Conservation (phyloP, 1,284 basidiomycete genomes). For the Ceratobasidium sp. region DNA sequence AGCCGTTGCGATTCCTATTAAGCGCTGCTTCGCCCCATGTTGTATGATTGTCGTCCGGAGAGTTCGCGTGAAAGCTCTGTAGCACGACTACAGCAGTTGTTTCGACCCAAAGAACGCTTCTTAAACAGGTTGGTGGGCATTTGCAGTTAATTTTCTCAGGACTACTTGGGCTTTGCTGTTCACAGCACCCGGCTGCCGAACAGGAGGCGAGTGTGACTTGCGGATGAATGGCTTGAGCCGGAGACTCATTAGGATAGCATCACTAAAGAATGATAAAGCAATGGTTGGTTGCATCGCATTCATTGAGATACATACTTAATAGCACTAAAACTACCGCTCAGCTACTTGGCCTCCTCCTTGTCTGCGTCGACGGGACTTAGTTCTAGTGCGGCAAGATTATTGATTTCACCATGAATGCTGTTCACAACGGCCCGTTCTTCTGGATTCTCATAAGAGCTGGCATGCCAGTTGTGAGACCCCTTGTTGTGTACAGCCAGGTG, state of each 20-base stretch:
- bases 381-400: constrained; percentile 8
- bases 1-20: background rate
- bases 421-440: constrained; percentile 7
- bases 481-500: constrained; percentile 29
- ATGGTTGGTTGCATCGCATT: background rate
- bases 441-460: constrained; percentile 10
- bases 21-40: background rate
- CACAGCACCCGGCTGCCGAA: background rate
- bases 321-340: background rate
- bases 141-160: background rate
- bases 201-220: background rate
- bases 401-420: constrained; percentile 18
- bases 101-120: background rate
- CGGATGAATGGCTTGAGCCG: background rate
- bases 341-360: constrained; percentile 16
- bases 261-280: background rate
- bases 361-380: constrained; percentile 10
- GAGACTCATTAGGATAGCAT: background rate
- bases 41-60: background rate
- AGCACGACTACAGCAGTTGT: background rate
- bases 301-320: background rate
- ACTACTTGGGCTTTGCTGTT: background rate
- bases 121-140: background rate
- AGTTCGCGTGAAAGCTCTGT: background rate
- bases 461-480: constrained; percentile 26